Conservation (phyloP, 2,329 filamentous ascomycete species). For the Simplicillium aogashimaense region DNA sequence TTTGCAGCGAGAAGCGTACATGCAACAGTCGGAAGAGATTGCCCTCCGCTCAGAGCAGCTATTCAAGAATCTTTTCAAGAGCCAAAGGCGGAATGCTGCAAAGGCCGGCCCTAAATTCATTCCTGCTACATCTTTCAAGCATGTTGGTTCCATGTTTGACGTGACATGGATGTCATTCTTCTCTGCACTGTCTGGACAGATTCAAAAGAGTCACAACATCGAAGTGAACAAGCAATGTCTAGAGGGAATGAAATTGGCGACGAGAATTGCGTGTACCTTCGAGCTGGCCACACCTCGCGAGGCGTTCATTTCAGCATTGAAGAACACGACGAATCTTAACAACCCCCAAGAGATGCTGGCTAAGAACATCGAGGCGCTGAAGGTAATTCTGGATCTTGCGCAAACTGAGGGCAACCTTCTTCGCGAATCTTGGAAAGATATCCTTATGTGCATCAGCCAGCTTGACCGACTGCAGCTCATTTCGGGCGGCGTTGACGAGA, state of each 20-base stretch:
- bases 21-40: constrained; percentile 93
- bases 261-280: constrained; percentile 87
- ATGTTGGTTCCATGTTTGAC: constrained; percentile 97
- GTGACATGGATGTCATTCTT: constrained; percentile 99
- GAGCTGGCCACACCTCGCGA: constrained; percentile 87
- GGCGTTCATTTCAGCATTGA: constrained; percentile 86
- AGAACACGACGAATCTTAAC: constrained; percentile 90
- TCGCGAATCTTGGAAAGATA: constrained; percentile 87
- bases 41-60: constrained; percentile 64
- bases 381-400: constrained; percentile 82
- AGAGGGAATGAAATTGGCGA: constrained; percentile 89
- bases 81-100: constrained; percentile 71
- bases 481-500: constrained; percentile 89
- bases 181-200: constrained; percentile 84
- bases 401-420: constrained; percentile 87
- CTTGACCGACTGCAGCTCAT: constrained; percentile 92
- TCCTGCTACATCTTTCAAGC: constrained; percentile 83
- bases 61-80: constrained; percentile 86
- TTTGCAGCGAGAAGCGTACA: constrained; percentile 82
- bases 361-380: constrained; percentile 93
- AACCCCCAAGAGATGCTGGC: constrained; percentile 91
- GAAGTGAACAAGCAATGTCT: constrained; percentile 89
- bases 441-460: constrained; percentile 91
- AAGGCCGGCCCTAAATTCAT: constrained; percentile 69
- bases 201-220: constrained; percentile 86